Conservation (phyloP, 768 basidiomycete species). For the Russula emetica region DNA sequence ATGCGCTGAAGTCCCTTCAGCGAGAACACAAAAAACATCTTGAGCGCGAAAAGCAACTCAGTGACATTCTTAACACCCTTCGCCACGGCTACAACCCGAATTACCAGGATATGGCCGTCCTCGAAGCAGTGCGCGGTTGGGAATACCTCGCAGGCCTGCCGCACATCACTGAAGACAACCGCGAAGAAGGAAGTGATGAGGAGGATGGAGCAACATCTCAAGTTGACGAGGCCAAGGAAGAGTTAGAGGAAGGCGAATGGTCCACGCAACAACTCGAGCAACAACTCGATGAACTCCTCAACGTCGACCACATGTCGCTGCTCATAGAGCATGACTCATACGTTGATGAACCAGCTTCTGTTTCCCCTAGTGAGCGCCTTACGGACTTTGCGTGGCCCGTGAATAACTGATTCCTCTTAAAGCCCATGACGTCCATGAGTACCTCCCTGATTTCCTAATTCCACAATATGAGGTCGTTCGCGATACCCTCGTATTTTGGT, state of each 20-base stretch:
- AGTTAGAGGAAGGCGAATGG: slow-evolving; percentile 59
- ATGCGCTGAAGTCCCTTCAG: slow-evolving; percentile 72
- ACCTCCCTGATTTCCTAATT: slow-evolving; percentile 77
- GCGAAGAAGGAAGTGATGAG: slow-evolving; percentile 39
- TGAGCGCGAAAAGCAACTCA: slow-evolving; percentile 71
- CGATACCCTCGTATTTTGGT: slow-evolving; percentile 54
- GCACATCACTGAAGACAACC: slow-evolving; percentile 65
- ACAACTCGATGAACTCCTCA: slow-evolving; percentile 53
- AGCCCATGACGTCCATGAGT: slow-evolving; percentile 80
- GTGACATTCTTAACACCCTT: slow-evolving; percentile 76
- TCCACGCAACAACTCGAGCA: slow-evolving; percentile 53
- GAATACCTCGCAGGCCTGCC: slow-evolving; percentile 67
- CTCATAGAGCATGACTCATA: slow-evolving; percentile 75
- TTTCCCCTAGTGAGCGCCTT: slow-evolving; percentile 48
- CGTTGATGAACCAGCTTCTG: slow-evolving; percentile 40
- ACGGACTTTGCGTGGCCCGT: neutral
- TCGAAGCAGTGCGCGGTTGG: slow-evolving; percentile 94
- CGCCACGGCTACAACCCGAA: slow-evolving; percentile 93
- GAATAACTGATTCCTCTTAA: slow-evolving; percentile 16
- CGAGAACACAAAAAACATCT: slow-evolving; percentile 67
- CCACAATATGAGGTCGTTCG: slow-evolving; percentile 70
- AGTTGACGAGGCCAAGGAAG: slow-evolving; percentile 30
- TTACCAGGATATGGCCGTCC: slow-evolving; percentile 98
- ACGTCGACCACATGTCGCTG: slow-evolving; percentile 67
- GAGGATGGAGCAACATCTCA: slow-evolving; percentile 29